phyloP scores from a whole-genome alignment of 768 basidiomycete genomes.

The Boletus sensibilis region DNA sequence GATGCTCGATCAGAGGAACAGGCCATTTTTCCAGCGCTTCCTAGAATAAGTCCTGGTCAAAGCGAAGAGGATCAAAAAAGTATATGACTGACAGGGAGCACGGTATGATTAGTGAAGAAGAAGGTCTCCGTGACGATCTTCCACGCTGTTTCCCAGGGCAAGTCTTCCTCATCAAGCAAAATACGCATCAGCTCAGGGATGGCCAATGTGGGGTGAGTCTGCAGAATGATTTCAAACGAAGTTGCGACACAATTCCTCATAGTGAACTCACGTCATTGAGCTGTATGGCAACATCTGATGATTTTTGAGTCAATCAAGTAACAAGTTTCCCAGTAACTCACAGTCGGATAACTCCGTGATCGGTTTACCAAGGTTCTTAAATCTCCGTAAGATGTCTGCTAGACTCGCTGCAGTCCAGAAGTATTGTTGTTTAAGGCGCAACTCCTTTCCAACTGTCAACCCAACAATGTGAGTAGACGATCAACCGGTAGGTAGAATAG shows the following conservation, averaged over 20 bases:
- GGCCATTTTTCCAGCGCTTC: constrained; percentile 93
- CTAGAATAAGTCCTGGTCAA: constrained; percentile 32
- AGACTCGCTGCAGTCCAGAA: constrained; percentile 91
- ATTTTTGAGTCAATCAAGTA: constrained; percentile 5
- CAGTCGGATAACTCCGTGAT: constrained; percentile 82
- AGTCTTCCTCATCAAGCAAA: constrained; percentile 87
- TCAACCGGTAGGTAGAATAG: not conserved
- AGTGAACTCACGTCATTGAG: constrained; percentile 74
- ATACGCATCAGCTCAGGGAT: constrained; percentile 95
- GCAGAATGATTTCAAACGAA: constrained; percentile 4
- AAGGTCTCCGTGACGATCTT: constrained; percentile 84
- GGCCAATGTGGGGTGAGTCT: constrained; percentile 95
- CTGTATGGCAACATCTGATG: constrained; percentile 82
- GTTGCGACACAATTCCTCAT: not conserved
- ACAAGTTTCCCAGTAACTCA: constrained; percentile 32
- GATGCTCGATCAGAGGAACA: constrained; percentile 78
- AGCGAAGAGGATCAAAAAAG: not conserved
- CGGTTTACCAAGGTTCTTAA: constrained; percentile 84
- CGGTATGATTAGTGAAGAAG: constrained; percentile 96
- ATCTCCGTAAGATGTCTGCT: constrained; percentile 87
- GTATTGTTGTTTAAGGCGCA: constrained; percentile 95
- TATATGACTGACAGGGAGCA: constrained; percentile 65
- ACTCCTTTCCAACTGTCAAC: constrained; percentile 71
- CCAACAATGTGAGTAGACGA: not conserved
- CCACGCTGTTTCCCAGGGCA: constrained; percentile 86